phyloP scores from a whole-genome alignment of 2,329 filamentous ascomycete genomes.

The Aspergillus pseudonomiae region DNA sequence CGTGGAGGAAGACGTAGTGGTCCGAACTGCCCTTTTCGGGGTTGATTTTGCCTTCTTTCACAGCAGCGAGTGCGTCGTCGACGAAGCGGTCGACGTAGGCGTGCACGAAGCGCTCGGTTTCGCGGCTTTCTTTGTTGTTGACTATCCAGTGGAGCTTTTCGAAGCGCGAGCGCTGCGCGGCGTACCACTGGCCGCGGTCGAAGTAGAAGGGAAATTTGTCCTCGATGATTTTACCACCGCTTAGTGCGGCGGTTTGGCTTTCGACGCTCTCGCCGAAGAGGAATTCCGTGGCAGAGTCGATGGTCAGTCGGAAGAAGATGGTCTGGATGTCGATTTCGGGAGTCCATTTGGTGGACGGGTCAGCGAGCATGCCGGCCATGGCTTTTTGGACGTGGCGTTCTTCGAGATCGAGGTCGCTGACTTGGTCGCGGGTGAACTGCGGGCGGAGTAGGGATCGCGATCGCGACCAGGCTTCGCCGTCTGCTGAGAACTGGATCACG shows the following conservation, averaged over 20 bases:
- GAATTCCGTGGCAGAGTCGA: conserved; percentile 87
- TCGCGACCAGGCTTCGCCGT: conserved; percentile 75
- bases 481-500: conserved; percentile 60
- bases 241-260: conserved; percentile 46
- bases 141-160: conserved; percentile 26
- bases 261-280: conserved; percentile 76
- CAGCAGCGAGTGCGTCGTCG: conserved; percentile 22
- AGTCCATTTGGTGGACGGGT: conserved; percentile 48
- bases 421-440: conserved; percentile 82
- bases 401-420: conserved; percentile 79
- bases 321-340: conserved; percentile 70
- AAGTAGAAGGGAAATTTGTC: conserved; percentile 39
- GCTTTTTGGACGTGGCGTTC: conserved; percentile 76
- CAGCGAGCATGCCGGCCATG: conserved; percentile 67
- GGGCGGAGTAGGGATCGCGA: conserved; percentile 82
- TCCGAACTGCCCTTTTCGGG: conserved; percentile 30
- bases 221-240: conserved; percentile 44
- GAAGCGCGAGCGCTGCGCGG: conserved; percentile 28
- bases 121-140: conserved; percentile 23
- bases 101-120: conserved; percentile 17
- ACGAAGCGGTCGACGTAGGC: conserved; percentile 28
- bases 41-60: conserved; percentile 8
- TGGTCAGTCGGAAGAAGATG: conserved; percentile 80
- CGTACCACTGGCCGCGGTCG: conserved; percentile 37
- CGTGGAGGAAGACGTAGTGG: conserved; percentile 55